Conservation (phyloP, 345 rosid genomes). For the Acer yangbiense region DNA sequence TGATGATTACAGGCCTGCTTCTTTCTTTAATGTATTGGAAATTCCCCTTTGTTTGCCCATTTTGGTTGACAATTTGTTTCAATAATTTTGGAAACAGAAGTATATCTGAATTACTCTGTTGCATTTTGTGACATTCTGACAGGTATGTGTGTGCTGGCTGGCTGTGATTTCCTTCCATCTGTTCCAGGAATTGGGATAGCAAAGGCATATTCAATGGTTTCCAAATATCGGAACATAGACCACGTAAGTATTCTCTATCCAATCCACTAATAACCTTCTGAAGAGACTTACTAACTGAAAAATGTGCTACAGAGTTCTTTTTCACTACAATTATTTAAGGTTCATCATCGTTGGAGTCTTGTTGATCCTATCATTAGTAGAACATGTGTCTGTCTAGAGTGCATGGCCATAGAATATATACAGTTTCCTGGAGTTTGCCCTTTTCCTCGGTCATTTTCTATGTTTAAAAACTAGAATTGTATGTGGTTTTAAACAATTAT, state of each 20-base stretch:
- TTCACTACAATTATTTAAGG: not conserved
- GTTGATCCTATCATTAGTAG: not conserved
- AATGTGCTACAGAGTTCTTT: not conserved
- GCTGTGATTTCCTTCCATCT: conserved; percentile 93
- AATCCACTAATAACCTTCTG: not conserved
- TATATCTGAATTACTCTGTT: not conserved
- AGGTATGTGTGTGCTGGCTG: conserved; percentile 96
- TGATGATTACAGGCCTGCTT: not conserved
- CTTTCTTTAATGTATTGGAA: not conserved
- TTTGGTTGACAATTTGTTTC: conserved; percentile 5
- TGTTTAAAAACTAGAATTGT: not conserved
- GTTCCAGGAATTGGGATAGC: conserved; percentile 86
- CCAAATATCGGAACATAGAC: conserved; percentile 75
- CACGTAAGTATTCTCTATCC: conserved; percentile 52
- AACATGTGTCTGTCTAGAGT: conserved; percentile 6
- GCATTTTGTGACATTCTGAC: conserved; percentile 19
- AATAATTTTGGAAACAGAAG: not conserved
- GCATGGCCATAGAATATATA: not conserved
- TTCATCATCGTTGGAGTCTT: not conserved
- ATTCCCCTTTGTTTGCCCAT: not conserved
- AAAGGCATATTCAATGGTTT: conserved; percentile 68
- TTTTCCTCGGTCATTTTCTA: not conserved
- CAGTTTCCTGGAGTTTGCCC: not conserved
- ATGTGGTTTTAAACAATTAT: not conserved
- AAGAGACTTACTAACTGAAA: not conserved